Conservation (phyloP, 345 rosid species). For the Cardamine resedifolia region DNA sequence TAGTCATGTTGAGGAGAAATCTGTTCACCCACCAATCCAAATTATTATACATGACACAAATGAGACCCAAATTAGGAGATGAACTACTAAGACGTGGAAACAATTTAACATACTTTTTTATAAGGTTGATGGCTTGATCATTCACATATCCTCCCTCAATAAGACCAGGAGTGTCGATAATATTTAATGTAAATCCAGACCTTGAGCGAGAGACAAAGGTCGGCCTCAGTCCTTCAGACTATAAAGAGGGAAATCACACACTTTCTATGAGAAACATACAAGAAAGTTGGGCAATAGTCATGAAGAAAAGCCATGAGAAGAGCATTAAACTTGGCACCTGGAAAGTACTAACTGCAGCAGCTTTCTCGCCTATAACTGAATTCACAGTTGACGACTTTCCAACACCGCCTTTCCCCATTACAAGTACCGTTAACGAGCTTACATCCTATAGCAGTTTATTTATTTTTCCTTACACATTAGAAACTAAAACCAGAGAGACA, state of each 20-base stretch:
- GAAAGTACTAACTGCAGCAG: constrained; percentile 68
- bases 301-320: constrained; percentile 16
- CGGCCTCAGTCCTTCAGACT: constrained; percentile 75
- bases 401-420: constrained; percentile 91
- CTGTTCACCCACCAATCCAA: constrained; percentile 39
- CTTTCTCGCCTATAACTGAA: constrained; percentile 75
- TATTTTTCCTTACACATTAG: not conserved
- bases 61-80: constrained; percentile 10
- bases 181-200: constrained; percentile 73
- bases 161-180: constrained; percentile 82
- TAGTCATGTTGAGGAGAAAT: constrained; percentile 69
- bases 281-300: not conserved
- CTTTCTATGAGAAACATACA: constrained; percentile 4
- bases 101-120: constrained; percentile 54
- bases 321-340: constrained; percentile 46
- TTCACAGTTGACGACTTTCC: constrained; percentile 89
- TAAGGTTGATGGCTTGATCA: constrained; percentile 67
- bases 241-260: constrained; percentile 5
- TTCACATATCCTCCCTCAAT: constrained; percentile 87
- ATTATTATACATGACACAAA: constrained; percentile 28
- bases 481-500: not conserved
- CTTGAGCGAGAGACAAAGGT: constrained; percentile 72
- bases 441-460: constrained; percentile 46
- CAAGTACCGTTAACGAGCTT: constrained; percentile 69
- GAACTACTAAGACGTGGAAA: not conserved